Evolutionary conservation across 2,329 filamentous ascomycete genomes (phyloP), one percentile per base, ranked within the genome.

Genomic region (Grosmannia penicillata): DNA sequence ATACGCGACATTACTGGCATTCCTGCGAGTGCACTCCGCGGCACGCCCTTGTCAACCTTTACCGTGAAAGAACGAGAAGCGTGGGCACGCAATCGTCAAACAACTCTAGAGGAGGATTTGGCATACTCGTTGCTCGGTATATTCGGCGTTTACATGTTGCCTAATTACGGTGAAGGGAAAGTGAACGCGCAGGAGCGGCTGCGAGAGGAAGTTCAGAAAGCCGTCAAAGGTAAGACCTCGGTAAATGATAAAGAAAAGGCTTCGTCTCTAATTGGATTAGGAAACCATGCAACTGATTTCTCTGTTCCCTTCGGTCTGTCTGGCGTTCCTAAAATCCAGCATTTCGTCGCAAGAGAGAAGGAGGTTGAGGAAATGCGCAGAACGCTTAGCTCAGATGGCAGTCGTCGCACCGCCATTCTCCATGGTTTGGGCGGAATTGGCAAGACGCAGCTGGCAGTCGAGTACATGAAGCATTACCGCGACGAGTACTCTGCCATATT

Each of bases 401-500:
- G 19, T 8, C 36, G 36, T 9, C 28, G 28, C 8, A 18, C 26
- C 9, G 36, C 21, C 14, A 21, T 31, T 11, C 8, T 38, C 5
- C 21, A 38, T 19, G 36, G 36, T 8, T 17, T 36, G 5, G 34
- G 34, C 11, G 34, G 34, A 10, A 29, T 36, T 14, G 34, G 34
- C 10, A 38, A 38, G 29, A 38, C 36, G 13, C 36, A 38, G 8
- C 22, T 38, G 21, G 27, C 36, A 9, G 19, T 38, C 6, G 28
- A 4, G 7, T 38, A 38, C 25, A 28, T 21, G 27, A 38, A 31
- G 45, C 43, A 41, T 23, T 44, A 64, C 39, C 48, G 49, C 21
- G 37, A 50, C 13, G 47, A 54, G 8, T 63, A 63, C 45, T 53
- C 55, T 1, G 56, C 59, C 1, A 46, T 60, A 4, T 56, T 67